A percentile compares a stretch with the other conserved stretches of the same genome.
Conservation (phyloP, 768 basidiomycete species). For the Hypholoma fasciculare region DNA sequence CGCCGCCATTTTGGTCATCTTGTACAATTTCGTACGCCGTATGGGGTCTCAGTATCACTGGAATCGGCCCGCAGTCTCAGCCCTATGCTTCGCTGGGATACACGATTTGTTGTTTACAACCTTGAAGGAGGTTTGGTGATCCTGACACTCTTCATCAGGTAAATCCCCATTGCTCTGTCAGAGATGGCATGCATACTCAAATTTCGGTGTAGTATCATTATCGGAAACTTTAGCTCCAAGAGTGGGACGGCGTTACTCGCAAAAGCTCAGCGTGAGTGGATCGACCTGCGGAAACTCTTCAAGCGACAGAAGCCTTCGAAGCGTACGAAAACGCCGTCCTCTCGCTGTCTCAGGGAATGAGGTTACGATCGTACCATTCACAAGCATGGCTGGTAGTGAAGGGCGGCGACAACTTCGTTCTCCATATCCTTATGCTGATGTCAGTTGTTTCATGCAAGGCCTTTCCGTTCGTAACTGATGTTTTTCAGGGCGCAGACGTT, state of each 20-base stretch:
- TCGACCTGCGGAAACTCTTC: constrained; percentile 87
- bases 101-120: constrained; percentile 89
- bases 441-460: constrained; percentile 32
- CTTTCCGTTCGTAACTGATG: neutral
- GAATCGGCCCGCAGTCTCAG: constrained; percentile 65
- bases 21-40: constrained; percentile 92
- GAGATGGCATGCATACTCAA: constrained; percentile 9
- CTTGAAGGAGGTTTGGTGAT: constrained; percentile 88
- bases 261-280: constrained; percentile 89
- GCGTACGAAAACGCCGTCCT: constrained; percentile 66
- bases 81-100: constrained; percentile 77
- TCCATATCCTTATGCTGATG: constrained; percentile 86
- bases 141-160: constrained; percentile 90
- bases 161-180: constrained; percentile 20
- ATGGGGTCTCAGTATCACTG: constrained; percentile 88
- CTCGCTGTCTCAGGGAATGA: constrained; percentile 64
- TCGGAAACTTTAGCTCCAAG: constrained; percentile 85
- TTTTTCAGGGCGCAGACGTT: constrained; percentile 77
- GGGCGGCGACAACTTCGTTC: constrained; percentile 73
- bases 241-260: constrained; percentile 89
- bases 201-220: constrained; percentile 73
- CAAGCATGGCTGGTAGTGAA: constrained; percentile 94
- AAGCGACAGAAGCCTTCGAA: constrained; percentile 85
- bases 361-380: constrained; percentile 89
- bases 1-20: constrained; percentile 84